Evolutionary conservation across 2,329 filamentous ascomycete species (phyloP).

Genomic region (Boeremia exigua): DNA sequence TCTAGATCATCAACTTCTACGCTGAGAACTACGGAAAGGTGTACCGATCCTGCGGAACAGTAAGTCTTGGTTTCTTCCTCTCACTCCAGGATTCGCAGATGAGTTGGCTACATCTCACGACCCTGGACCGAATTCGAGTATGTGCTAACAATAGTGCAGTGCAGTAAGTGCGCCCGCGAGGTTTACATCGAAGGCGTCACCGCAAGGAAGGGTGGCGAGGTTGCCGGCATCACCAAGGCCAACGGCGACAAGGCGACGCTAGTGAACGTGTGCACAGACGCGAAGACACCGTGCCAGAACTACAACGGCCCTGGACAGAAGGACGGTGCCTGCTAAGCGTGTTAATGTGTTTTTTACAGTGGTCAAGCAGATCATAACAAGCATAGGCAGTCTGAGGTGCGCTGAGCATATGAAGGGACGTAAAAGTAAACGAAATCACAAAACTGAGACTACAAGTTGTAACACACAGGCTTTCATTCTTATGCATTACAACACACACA

Average conservation of each 20-base stretch:
- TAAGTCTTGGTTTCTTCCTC: neutral
- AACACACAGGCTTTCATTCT: no score
- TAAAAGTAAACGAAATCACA: no score
- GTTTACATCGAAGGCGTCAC: slow-evolving; percentile 3
- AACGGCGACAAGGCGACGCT: slow-evolving; percentile 7
- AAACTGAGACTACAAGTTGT: no score
- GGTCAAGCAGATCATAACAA: no score
- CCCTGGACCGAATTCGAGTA: neutral
- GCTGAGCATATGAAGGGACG: no score
- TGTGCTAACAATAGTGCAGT: neutral
- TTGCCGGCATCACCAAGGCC: slow-evolving; percentile 4
- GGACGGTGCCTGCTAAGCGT: slow-evolving; percentile 1
- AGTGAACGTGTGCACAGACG: neutral
- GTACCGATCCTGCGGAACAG: slow-evolving; percentile 4
- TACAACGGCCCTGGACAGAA: slow-evolving; percentile 2
- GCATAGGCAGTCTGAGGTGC: no score
- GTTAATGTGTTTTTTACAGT: no score
- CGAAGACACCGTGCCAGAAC: slow-evolving; percentile 6
- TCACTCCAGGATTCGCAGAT: neutral
- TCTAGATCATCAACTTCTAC: slow-evolving; percentile 5
- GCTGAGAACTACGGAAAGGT: slow-evolving; percentile 7
- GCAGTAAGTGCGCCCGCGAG: slow-evolving; percentile 1
- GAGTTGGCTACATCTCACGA: neutral
- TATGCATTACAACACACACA: no score
- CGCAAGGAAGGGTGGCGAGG: slow-evolving; percentile 1